phyloP scores from a whole-genome alignment of 1,139 yeast genomes.

The Pichia sp. region DNA sequence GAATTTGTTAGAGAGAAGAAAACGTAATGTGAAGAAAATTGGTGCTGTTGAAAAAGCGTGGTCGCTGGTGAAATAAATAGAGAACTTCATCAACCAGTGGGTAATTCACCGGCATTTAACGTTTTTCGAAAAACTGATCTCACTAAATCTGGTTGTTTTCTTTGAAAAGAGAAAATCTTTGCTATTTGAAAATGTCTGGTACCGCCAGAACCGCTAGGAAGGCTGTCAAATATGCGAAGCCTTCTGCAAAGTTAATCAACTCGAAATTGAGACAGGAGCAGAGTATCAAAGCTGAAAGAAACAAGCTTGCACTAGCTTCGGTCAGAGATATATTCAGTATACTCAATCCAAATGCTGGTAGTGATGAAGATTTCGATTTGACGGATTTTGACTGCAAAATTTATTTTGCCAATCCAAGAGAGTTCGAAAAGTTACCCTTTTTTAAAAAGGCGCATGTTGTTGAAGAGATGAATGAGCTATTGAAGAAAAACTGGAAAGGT shows the following conservation, averaged over 20 bases:
- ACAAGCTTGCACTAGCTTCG: slow-evolving; percentile 31
- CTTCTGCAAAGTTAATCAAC: slow-evolving; percentile 25
- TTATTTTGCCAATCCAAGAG: slow-evolving; percentile 44
- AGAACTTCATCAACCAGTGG: too few species aligned
- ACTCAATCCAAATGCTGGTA: slow-evolving; percentile 30
- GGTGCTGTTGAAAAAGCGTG: too few species aligned
- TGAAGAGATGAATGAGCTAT: slow-evolving; percentile 47
- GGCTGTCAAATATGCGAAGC: slow-evolving; percentile 20
- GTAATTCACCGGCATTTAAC: too few species aligned
- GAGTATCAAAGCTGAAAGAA: slow-evolving; percentile 29
- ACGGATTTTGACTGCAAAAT: slow-evolving; percentile 44
- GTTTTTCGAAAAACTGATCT: too few species aligned
- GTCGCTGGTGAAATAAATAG: too few species aligned
- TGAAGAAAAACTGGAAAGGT: slow-evolving; percentile 50
- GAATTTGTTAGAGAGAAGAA: too few species aligned
- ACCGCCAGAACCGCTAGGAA: slow-evolving; percentile 3
- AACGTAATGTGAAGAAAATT: too few species aligned
- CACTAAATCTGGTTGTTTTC: too few species aligned
- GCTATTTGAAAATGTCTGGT: slow-evolving; percentile 1
- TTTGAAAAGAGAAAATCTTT: too few species aligned
- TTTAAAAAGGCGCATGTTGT: slow-evolving; percentile 58
- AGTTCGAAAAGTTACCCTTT: slow-evolving; percentile 44
- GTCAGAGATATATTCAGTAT: slow-evolving; percentile 31
- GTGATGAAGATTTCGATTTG: slow-evolving; percentile 42
- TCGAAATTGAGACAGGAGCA: slow-evolving; percentile 26